Evolutionary conservation across 2,329 filamentous ascomycete genomes (phyloP).

Genomic region (Neonectria hederae): DNA sequence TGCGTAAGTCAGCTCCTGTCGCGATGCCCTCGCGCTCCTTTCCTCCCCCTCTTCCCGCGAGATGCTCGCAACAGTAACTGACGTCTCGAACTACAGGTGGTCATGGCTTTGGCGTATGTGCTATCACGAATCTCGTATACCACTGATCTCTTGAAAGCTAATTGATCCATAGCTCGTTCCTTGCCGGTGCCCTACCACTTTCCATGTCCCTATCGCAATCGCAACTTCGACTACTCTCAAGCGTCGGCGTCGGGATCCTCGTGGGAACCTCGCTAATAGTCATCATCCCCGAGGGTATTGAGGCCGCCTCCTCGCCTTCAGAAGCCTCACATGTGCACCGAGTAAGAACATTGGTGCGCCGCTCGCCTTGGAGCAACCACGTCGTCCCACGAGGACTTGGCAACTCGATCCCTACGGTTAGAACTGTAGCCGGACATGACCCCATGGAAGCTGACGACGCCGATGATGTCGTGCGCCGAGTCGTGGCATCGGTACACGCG

Average conservation of each 20-base stretch:
- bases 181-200: conserved; percentile 89
- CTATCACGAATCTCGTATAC: conserved; percentile 17
- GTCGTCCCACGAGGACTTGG: conserved; percentile 39
- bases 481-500: conserved; percentile 18
- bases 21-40: not conserved
- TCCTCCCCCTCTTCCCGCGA: not conserved
- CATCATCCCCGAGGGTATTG: conserved; percentile 96
- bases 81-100: conserved; percentile 51
- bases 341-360: conserved; percentile 44
- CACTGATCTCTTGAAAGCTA: conserved; percentile 31
- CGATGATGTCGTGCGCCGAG: conserved; percentile 30
- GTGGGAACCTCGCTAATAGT: conserved; percentile 96
- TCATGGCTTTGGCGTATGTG: conserved; percentile 69
- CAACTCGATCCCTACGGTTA: conserved; percentile 35
- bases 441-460: conserved; percentile 18
- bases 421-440: conserved; percentile 22
- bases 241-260: conserved; percentile 90
- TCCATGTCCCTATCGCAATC: conserved; percentile 88
- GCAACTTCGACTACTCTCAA: conserved; percentile 88
- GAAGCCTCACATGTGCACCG: conserved; percentile 52
- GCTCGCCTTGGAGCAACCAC: conserved; percentile 45
- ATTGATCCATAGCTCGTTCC: conserved; percentile 76
- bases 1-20: conserved; percentile 48
- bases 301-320: conserved; percentile 78
- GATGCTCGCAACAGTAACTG: conserved; percentile 29